Evolutionary conservation across 768 basidiomycete species (phyloP), one percentile per base, ranked within the genome.

Genomic region (Trametes meyenii): DNA sequence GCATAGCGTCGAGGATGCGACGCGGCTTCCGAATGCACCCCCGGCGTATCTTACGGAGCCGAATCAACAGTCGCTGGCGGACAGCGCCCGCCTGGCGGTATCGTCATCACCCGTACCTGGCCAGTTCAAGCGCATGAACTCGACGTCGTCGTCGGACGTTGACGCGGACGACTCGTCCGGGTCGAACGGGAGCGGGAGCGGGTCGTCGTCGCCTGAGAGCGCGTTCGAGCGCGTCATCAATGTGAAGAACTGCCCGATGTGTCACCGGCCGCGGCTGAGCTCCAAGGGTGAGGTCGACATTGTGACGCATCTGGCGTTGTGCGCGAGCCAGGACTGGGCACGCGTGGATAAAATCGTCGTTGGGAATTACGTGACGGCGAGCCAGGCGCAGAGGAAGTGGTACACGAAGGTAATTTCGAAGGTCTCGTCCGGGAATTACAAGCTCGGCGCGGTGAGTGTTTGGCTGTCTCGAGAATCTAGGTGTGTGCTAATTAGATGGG

Each of bases 341-440:
- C 83, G 87, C 61, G 89, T 98, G 29, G 89, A 97, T 68, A 74
- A 88, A 63, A 93, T 98, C 65, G 86, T 97, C 45, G 95, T 96
- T 13, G 89, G 92, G 17, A 95, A 96, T 71, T 99, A 92, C 66
- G 96, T 98, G 3, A 98, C 96, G 0, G 89, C 92, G 5, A 87
- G 84, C 65, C 94, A 97, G 77, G 96, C 96, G 63, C 96, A 98
- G 79, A 80, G 96, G 70, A 99, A 99, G 77, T 98, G 94, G 90
- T 91, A 96, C 71, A 94, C 94, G 63, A 93, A 89, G 78, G 83
- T 98, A 40, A 82, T 98, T 55, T 81, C 85, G 23, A 95, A 94
- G 76, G 85, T 97, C 5, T 89, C 90, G 0, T 85, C 85, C 64
- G 96, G 96, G 11, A 83, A 89, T 58, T 98, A 98, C 76, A 83